These are phyloP conservation scores for Barbarea vulgaris DNA, from an alignment of 345 rosid species.

Conservation along the genomic window DNA sequence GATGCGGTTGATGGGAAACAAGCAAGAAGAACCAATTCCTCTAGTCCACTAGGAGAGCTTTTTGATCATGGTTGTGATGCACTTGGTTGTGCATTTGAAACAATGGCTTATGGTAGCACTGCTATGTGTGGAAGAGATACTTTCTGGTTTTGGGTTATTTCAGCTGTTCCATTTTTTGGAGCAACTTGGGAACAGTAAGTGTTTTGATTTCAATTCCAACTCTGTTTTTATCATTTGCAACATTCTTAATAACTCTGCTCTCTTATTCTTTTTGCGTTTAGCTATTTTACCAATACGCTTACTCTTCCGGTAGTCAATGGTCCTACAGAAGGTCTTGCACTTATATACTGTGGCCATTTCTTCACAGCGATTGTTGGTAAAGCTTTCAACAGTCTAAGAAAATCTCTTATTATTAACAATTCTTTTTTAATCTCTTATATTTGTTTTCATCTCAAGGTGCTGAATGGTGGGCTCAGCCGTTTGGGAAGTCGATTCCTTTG, in stretches of 20 bases:
- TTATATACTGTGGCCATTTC: slow-evolving; percentile 77
- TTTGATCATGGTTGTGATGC: slow-evolving; percentile 99
- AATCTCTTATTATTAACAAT: neutral
- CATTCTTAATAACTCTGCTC: slow-evolving; percentile 25
- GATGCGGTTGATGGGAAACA: slow-evolving; percentile 99
- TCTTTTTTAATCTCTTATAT: neutral
- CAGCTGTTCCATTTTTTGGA: slow-evolving; percentile 90
- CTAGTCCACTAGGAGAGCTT: slow-evolving; percentile 94
- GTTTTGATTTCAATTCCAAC: neutral
- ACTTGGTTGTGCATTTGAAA: slow-evolving; percentile 97
- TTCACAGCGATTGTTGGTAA: slow-evolving; percentile 91
- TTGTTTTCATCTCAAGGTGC: slow-evolving; percentile 59
- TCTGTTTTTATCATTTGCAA: neutral
- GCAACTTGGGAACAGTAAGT: slow-evolving; percentile 99
- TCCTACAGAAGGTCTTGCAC: slow-evolving; percentile 94
- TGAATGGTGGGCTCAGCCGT: slow-evolving; percentile 85
- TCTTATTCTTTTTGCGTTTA: slow-evolving; percentile 37
- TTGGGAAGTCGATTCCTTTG: slow-evolving; percentile 68
- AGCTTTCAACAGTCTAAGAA: slow-evolving; percentile 33
- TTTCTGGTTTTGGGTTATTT: slow-evolving; percentile 96
- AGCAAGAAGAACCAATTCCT: slow-evolving; percentile 88
- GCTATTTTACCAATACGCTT: slow-evolving; percentile 92
- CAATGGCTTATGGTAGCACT: slow-evolving; percentile 90
- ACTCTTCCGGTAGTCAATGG: slow-evolving; percentile 93
- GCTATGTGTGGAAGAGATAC: slow-evolving; percentile 90